These are phyloP conservation scores for Xylariaceae sp. DNA, from an alignment of 2,329 filamentous ascomycete genomes.

Conservation along the genomic window DNA sequence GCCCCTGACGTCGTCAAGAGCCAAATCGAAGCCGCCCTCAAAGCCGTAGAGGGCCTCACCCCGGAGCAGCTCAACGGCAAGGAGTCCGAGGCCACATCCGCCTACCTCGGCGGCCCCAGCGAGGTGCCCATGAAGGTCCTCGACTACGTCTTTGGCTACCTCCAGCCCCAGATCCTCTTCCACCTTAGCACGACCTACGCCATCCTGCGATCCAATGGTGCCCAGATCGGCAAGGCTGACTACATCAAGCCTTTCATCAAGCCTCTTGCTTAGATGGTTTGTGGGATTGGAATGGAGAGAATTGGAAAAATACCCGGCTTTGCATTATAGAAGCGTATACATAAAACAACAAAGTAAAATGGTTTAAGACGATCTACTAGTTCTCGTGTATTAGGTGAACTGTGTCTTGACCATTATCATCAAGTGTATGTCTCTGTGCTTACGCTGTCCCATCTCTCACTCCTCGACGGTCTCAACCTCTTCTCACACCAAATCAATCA, in stretches of 20 bases:
- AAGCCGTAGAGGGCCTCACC: slow-evolving; percentile 27
- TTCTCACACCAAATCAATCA: too few relatives aligned
- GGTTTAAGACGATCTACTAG: too few relatives aligned
- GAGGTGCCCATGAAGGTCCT: slow-evolving; percentile 26
- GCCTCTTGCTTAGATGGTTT: too few relatives aligned
- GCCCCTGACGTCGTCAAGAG: slow-evolving; percentile 35
- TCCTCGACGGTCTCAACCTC: too few relatives aligned
- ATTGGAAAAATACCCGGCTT: too few relatives aligned
- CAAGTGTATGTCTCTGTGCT: too few relatives aligned
- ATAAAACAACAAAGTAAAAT: too few relatives aligned
- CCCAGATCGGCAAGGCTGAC: slow-evolving; percentile 60
- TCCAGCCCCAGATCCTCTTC: slow-evolving; percentile 62
- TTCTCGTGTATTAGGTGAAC: too few relatives aligned
- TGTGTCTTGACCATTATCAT: too few relatives aligned
- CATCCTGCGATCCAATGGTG: slow-evolving; percentile 60
- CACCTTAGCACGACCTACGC: slow-evolving; percentile 59
- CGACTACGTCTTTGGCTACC: slow-evolving; percentile 48
- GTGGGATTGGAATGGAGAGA: too few relatives aligned
- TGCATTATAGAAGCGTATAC: too few relatives aligned
- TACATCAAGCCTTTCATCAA: slow-evolving; percentile 38
- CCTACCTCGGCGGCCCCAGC: slow-evolving; percentile 8
- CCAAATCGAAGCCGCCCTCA: slow-evolving; percentile 33
- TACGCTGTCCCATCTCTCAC: too few relatives aligned
- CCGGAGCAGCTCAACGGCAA: slow-evolving; percentile 36
- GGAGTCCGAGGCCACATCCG: slow-evolving; percentile 12